Percentiles rank a stretch among this genome's conserved stretches.
phyloP scores from a whole-genome alignment of 2,329 filamentous ascomycete genomes.

The Botrytis fragariae region DNA sequence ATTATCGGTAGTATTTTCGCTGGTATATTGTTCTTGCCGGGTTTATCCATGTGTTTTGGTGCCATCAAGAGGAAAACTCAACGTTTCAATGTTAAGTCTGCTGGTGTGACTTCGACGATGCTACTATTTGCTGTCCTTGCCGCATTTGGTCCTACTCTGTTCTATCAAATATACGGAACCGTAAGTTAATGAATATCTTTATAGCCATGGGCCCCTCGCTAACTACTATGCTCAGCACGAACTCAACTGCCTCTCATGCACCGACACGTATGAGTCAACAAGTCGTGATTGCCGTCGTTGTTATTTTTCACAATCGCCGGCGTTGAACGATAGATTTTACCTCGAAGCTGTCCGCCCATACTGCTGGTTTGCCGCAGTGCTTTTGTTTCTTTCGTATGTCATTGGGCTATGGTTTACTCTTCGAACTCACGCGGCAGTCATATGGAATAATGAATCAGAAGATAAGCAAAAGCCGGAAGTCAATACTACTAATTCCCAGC shows the following conservation, averaged over 20 bases:
- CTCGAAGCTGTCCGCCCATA: slow-evolving; percentile 88
- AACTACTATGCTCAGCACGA: slow-evolving; percentile 63
- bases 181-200: slow-evolving; percentile 45
- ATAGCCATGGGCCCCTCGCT: slow-evolving; percentile 34
- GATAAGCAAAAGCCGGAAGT: slow-evolving; percentile 67
- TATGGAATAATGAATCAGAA: slow-evolving; percentile 85
- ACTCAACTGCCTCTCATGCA: slow-evolving; percentile 73
- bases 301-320: slow-evolving; percentile 86
- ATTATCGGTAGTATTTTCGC: slow-evolving; percentile 98
- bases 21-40: slow-evolving; percentile 89
- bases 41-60: slow-evolving; percentile 97
- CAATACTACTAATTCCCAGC: slow-evolving; percentile 36
- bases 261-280: slow-evolving; percentile 45
- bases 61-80: slow-evolving; percentile 98
- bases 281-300: slow-evolving; percentile 82
- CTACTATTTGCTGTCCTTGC: slow-evolving; percentile 92
- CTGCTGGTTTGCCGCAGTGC: slow-evolving; percentile 80
- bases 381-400: slow-evolving; percentile 88
- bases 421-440: slow-evolving; percentile 91
- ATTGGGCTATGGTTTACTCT: slow-evolving; percentile 95
- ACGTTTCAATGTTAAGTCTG: slow-evolving; percentile 94
- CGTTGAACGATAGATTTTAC: slow-evolving; percentile 84
- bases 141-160: slow-evolving; percentile 91
- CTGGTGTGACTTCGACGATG: slow-evolving; percentile 97
- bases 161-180: slow-evolving; percentile 98